These are phyloP conservation scores for Paramecium bursaria DNA, from an alignment of 73 alveolate genomes.

Conservation along the genomic window DNA sequence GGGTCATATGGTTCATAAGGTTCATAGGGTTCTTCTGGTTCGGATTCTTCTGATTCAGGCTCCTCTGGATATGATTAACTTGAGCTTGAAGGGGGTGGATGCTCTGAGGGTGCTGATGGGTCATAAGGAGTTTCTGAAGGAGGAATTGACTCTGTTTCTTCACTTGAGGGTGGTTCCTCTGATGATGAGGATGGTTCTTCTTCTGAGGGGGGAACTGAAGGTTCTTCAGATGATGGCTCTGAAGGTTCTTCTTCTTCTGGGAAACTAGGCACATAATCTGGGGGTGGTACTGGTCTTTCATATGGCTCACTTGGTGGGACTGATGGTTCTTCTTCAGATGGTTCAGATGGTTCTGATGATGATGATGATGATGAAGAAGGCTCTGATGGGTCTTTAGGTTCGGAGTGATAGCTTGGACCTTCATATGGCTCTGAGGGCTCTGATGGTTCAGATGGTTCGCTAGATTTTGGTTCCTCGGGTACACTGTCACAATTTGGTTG, in stretches of 20 bases:
- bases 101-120: too few species aligned
- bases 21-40: slow-evolving; percentile 16
- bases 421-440: slow-evolving; percentile 2
- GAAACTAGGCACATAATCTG: slow-evolving; percentile 10
- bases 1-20: neutral
- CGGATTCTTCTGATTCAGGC: neutral
- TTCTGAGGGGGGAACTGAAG: neutral
- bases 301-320: slow-evolving; percentile 29
- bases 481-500: slow-evolving; percentile 36
- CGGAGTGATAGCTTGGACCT: neutral
- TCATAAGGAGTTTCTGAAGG: too few species aligned
- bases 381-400: neutral
- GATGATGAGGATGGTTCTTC: neutral
- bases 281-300: slow-evolving; percentile 14
- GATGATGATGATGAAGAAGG: neutral
- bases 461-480: neutral
- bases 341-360: neutral
- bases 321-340: slow-evolving; percentile 11
- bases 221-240: slow-evolving; percentile 9
- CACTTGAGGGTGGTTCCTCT: neutral
- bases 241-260: slow-evolving; percentile 38
- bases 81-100: too few species aligned
- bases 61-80: neutral
- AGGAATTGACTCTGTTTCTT: too few species aligned
- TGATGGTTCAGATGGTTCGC: neutral